A percentile compares a stretch with the other conserved stretches of the same genome.
phyloP scores from a whole-genome alignment of 2,329 filamentous ascomycete genomes.

The Zarea fungicola region DNA sequence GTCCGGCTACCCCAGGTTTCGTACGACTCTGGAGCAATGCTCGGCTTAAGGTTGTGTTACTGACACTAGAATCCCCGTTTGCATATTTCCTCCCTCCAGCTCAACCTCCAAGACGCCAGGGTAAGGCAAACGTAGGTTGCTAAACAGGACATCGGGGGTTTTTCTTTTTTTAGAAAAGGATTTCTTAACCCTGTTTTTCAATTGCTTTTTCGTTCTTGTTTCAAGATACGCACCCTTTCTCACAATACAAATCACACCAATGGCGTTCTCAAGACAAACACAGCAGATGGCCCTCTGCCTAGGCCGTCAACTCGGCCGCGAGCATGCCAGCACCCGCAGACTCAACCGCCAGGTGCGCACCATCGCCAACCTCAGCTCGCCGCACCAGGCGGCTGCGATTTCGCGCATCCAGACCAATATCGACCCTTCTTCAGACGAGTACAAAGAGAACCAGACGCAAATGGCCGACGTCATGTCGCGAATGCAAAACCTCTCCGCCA shows the following conservation, averaged over 20 bases:
- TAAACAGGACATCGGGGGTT: too few relatives aligned
- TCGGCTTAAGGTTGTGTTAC: constrained; percentile 14
- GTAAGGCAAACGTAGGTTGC: not conserved
- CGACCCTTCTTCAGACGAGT: constrained; percentile 72
- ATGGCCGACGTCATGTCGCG: constrained; percentile 69
- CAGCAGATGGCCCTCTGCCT: constrained; percentile 40
- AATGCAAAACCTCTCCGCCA: constrained; percentile 64
- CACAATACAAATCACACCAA: constrained; percentile 23
- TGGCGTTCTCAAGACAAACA: constrained; percentile 44
- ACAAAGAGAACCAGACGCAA: constrained; percentile 70
- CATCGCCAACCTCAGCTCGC: constrained; percentile 72
- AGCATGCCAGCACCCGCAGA: constrained; percentile 24
- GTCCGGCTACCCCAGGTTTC: constrained; percentile 19
- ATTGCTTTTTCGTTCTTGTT: not conserved
- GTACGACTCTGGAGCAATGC: not conserved
- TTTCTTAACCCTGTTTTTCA: too few relatives aligned
- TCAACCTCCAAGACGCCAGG: not conserved
- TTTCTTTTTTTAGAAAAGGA: too few relatives aligned
- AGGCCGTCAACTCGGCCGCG: constrained; percentile 29
- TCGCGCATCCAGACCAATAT: constrained; percentile 72
- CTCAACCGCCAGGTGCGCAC: constrained; percentile 27
- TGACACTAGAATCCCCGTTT: constrained; percentile 4
- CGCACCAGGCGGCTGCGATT: constrained; percentile 76
- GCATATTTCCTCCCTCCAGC: constrained; percentile 4
- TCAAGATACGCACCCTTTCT: not conserved